Evolutionary conservation across 192 early-diverging fungal genomes (phyloP), one percentile per base, ranked within the genome.

Genomic region (Entomortierella beljakovae): DNA sequence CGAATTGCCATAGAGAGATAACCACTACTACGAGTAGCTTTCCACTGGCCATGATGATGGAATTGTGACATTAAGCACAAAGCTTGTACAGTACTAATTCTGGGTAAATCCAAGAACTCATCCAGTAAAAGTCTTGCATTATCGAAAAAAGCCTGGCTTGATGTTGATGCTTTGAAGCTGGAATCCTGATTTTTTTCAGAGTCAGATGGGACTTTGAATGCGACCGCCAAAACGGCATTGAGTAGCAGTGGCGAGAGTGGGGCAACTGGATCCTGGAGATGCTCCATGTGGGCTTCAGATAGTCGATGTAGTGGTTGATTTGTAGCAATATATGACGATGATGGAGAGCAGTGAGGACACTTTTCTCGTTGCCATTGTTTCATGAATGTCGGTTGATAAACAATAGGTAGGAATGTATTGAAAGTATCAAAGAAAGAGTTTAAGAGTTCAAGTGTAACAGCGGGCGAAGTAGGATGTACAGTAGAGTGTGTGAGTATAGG

Each of bases 41-140:
- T 62, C 58, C 76, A 72, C 61, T 83, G 64, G 22, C 82, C 76
- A 46, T 83, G 75, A 29, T 83, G 70, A 33, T 80, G 62, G 46
- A 63, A 77, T 42, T 80, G 68, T 25, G 71, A 80, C 60, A 83
- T 61, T 6, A 83, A 53, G 28, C 77, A 75, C 43, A 83, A 70
- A 16, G 82, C 77, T 62, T 83, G 82, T 38, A 83, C 77, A n/a
- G 82, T 83, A 46, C 71, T 75, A 22, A 83, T 51, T 23, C 82
- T 68, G n/a, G 82, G 82, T 0, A 70, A 63, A 63, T 83, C 82
- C 42, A 80, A 62, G 68, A 83, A 83, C 32, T 71, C 68, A 46
- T 83, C 82, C 50, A 83, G 64, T 37, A 83, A 40, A 11, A 77
- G 16, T 11, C 61, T 50, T 8, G 74, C 74, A 29, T 59, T 55